These are phyloP conservation scores for Backusella circina DNA, from an alignment of 192 early-diverging fungal species.

Conservation along the genomic window DNA sequence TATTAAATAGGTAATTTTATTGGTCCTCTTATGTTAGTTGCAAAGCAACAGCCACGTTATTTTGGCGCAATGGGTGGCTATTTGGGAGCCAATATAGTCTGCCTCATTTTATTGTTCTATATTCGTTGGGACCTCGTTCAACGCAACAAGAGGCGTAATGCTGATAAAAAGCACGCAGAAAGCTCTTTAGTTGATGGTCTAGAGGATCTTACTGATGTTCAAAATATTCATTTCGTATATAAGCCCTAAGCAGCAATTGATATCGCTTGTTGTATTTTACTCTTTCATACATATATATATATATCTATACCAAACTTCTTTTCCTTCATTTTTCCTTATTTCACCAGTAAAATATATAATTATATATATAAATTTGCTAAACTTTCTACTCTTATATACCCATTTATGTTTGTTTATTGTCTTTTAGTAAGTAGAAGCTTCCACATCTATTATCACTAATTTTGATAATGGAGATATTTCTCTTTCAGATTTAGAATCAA, in stretches of 20 bases:
- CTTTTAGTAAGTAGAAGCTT: too few species aligned
- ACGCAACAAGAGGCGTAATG: slow-evolving; percentile 1
- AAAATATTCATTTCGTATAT: slow-evolving; percentile 6
- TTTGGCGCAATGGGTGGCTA: slow-evolving; percentile 16
- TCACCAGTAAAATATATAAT: too few species aligned
- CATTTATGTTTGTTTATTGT: too few species aligned
- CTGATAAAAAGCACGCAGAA: neutral
- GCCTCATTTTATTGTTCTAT: neutral
- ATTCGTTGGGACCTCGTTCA: neutral
- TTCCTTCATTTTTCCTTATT: neutral
- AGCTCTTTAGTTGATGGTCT: neutral
- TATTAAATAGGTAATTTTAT: slow-evolving; percentile 2
- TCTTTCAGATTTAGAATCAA: too few species aligned
- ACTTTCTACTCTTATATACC: too few species aligned
- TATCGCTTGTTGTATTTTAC: neutral
- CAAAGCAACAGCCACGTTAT: slow-evolving; percentile 12
- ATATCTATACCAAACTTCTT: neutral
- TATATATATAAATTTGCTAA: too few species aligned
- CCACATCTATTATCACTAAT: too few species aligned
- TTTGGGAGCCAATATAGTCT: slow-evolving; percentile 5
- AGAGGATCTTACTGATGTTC: slow-evolving; percentile 10
- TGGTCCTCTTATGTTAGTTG: slow-evolving; percentile 9
- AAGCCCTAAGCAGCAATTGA: neutral
- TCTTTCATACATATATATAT: neutral
- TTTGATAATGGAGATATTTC: too few species aligned